phyloP scores from a whole-genome alignment of 116 monocot species.

The Zostera marina region DNA sequence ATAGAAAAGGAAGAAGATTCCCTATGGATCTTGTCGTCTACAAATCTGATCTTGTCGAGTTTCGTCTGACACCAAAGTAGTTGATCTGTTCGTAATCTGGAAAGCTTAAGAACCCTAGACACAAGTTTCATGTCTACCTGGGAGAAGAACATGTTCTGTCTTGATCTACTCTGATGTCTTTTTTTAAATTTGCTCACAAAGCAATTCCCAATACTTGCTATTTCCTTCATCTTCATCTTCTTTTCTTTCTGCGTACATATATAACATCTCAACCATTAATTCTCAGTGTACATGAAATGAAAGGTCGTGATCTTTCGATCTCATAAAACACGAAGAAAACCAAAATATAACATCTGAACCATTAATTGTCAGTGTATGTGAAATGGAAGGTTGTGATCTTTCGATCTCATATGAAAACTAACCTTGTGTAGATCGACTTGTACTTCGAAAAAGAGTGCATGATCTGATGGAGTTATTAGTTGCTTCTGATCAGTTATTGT shows the following conservation, averaged over 20 bases:
- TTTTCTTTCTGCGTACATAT: constrained; percentile 94
- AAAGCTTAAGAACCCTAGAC: constrained; percentile 52
- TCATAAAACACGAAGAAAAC: too few species aligned
- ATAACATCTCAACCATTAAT: too few species aligned
- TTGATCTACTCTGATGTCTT: constrained; percentile 27
- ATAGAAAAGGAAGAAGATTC: constrained; percentile 57
- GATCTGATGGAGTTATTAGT: constrained; percentile 19
- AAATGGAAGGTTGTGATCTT: too few species aligned
- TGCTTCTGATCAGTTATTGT: constrained; percentile 46
- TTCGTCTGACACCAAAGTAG: constrained; percentile 74
- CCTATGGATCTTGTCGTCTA: constrained; percentile 33
- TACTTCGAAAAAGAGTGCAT: constrained; percentile 6
- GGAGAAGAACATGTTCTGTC: constrained; percentile 56
- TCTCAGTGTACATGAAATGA: too few species aligned
- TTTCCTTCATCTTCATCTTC: constrained; percentile 56
- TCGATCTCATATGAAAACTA: too few species aligned
- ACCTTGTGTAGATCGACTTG: constrained; percentile 18
- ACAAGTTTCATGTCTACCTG: constrained; percentile 65
- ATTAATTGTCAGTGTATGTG: too few species aligned
- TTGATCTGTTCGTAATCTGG: constrained; percentile 56
- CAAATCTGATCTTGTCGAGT: constrained; percentile 40
- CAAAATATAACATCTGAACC: too few species aligned
- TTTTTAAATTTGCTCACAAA: constrained; percentile 62
- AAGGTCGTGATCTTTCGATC: too few species aligned
- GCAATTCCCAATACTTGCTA: constrained; percentile 44